Conservation (phyloP, 1,139 yeast species). For the Taphrina deformans region DNA sequence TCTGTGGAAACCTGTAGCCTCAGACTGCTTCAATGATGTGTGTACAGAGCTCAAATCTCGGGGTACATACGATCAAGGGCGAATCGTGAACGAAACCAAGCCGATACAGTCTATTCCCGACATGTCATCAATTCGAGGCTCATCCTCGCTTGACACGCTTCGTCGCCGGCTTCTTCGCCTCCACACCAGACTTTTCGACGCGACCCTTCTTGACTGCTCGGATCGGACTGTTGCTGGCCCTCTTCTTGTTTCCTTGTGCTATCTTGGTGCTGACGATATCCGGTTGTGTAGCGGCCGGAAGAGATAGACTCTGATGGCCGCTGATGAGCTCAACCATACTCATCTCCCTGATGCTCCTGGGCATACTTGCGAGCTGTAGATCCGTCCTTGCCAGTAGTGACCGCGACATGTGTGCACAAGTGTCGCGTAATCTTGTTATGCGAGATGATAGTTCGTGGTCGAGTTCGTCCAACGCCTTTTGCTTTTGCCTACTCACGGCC, state of each 20-base stretch:
- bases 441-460: constrained; percentile 12
- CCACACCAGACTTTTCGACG: not conserved
- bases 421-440: not conserved
- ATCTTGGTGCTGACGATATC: not conserved
- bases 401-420: not conserved
- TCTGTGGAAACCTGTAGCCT: no score
- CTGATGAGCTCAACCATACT: not conserved
- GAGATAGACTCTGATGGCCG: not conserved
- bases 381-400: constrained; percentile 14
- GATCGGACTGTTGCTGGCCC: not conserved
- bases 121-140: no score
- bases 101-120: no score
- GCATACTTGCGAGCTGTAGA: constrained; percentile 9
- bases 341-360: not conserved
- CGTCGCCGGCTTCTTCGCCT: not conserved
- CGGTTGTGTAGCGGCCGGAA: not conserved
- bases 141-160: not conserved
- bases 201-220: constrained; percentile 4
- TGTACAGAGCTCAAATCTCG: no score
- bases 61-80: no score
- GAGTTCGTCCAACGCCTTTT: constrained; percentile 1
- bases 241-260: not conserved
- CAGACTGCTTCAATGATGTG: no score
- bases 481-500: not conserved
- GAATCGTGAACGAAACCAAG: no score